Conservation (phyloP, 2,329 filamentous ascomycete genomes). For the Aspergillus fijiensis region DNA sequence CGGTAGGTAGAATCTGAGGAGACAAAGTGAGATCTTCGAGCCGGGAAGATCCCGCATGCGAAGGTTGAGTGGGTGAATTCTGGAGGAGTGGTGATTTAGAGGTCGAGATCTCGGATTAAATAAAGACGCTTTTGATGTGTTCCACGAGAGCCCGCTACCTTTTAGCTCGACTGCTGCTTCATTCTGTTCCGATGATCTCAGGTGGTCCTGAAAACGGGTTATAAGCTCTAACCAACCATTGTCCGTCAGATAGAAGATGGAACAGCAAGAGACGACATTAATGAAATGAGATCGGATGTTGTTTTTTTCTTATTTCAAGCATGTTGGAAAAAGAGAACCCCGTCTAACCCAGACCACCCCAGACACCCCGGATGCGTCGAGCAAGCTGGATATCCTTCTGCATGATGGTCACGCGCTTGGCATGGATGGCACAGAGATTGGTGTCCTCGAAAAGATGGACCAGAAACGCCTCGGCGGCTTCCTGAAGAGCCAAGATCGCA, state of each 20-base stretch:
- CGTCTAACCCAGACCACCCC: slow-evolving; percentile 65
- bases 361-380: slow-evolving; percentile 72
- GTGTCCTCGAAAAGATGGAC: slow-evolving; percentile 96
- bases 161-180: not conserved
- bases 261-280: not conserved
- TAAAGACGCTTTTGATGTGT: not conserved
- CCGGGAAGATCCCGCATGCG: not conserved
- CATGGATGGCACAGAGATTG: slow-evolving; percentile 94
- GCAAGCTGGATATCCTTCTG: slow-evolving; percentile 97
- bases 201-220: not conserved
- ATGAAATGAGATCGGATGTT: too few species aligned
- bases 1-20: not conserved
- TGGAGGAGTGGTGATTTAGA: not conserved
- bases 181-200: not conserved
- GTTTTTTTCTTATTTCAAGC: not conserved
- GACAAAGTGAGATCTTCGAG: not conserved
- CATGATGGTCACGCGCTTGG: slow-evolving; percentile 95
- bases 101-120: not conserved
- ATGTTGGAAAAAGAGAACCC: not conserved
- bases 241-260: not conserved
- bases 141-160: not conserved
- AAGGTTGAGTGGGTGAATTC: too few species aligned
- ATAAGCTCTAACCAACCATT: not conserved
- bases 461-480: slow-evolving; percentile 93
- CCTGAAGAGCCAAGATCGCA: slow-evolving; percentile 88